These are phyloP conservation scores for Rhododendron henanense DNA, from an alignment of 148 eudicot species.

Conservation along the genomic window DNA sequence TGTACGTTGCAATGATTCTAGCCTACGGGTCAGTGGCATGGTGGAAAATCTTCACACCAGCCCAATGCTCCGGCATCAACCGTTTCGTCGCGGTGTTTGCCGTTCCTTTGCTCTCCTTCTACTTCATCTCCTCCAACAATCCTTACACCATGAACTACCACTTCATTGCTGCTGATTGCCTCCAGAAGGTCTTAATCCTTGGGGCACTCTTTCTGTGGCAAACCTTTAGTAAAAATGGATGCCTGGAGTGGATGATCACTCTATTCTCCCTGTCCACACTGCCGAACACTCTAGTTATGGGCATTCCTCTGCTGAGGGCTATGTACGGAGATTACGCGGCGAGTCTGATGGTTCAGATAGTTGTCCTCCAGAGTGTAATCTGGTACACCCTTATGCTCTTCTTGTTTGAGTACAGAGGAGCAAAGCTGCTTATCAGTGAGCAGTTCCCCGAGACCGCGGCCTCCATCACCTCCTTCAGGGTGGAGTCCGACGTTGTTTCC, in stretches of 20 bases:
- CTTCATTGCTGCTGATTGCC: slow-evolving; percentile 81
- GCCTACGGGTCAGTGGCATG: slow-evolving; percentile 94
- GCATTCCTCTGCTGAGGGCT: slow-evolving; percentile 75
- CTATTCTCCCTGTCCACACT: slow-evolving; percentile 81
- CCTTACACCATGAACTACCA: slow-evolving; percentile 90
- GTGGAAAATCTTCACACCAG: slow-evolving; percentile 99
- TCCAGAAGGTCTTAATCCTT: slow-evolving; percentile 73
- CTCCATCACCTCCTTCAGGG: slow-evolving; percentile 75
- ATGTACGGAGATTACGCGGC: slow-evolving; percentile 92
- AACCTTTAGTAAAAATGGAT: slow-evolving; percentile 49
- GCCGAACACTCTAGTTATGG: slow-evolving; percentile 96
- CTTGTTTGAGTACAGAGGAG: slow-evolving; percentile 86
- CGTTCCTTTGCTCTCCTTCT: slow-evolving; percentile 85
- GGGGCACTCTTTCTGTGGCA: slow-evolving; percentile 66
- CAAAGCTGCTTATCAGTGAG: slow-evolving; percentile 70
- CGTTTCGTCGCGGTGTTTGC: slow-evolving; percentile 94
- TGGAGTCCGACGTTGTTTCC: slow-evolving; percentile 87
- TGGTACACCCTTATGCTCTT: slow-evolving; percentile 95
- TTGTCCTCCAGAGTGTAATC: slow-evolving; percentile 77
- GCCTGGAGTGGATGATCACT: slow-evolving; percentile 88
- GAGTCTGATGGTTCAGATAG: slow-evolving; percentile 84
- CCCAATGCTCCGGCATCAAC: slow-evolving; percentile 96
- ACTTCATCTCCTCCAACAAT: slow-evolving; percentile 81
- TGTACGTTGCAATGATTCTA: slow-evolving; percentile 88
- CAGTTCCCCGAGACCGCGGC: slow-evolving; percentile 90